Percentiles rank a stretch among this genome's conserved stretches.
Conservation (phyloP, 345 rosid species). For the Lenwebbia sp. region DNA sequence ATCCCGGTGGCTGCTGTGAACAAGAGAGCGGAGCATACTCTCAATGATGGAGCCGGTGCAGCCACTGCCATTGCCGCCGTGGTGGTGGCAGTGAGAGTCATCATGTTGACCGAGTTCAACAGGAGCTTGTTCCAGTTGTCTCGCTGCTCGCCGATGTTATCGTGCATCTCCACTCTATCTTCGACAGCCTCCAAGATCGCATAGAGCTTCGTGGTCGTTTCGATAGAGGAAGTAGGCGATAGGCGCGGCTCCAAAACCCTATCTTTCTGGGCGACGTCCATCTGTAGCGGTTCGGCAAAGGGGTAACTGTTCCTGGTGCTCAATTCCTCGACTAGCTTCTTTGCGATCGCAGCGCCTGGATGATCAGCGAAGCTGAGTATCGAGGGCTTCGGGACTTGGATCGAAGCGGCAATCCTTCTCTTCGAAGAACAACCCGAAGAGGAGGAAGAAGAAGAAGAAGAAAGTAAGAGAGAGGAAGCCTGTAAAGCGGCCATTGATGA, state of each 20-base stretch:
- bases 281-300: neutral
- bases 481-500: neutral
- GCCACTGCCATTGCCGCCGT: neutral
- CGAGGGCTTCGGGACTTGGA: neutral
- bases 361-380: neutral
- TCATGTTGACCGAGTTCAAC: slow-evolving; percentile 56
- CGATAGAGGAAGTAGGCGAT: neutral
- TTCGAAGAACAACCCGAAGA: neutral
- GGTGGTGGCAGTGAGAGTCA: slow-evolving; percentile 45
- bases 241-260: neutral
- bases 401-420: neutral
- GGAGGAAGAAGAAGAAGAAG: neutral
- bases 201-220: slow-evolving; percentile 11
- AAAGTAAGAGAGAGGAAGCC: neutral
- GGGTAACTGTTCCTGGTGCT: neutral
- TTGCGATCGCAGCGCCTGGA: neutral
- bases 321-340: neutral
- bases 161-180: slow-evolving; percentile 65
- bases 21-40: neutral
- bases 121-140: slow-evolving; percentile 54
- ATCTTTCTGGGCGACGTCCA: neutral
- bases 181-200: slow-evolving; percentile 44
- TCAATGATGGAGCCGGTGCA: neutral
- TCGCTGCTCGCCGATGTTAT: slow-evolving; percentile 52
- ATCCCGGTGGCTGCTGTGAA: slow-evolving; percentile 5